Percentiles rank a stretch among this genome's conserved stretches.
Conservation (phyloP, 2,329 filamentous ascomycete genomes). For the Aspergillus tanneri region DNA sequence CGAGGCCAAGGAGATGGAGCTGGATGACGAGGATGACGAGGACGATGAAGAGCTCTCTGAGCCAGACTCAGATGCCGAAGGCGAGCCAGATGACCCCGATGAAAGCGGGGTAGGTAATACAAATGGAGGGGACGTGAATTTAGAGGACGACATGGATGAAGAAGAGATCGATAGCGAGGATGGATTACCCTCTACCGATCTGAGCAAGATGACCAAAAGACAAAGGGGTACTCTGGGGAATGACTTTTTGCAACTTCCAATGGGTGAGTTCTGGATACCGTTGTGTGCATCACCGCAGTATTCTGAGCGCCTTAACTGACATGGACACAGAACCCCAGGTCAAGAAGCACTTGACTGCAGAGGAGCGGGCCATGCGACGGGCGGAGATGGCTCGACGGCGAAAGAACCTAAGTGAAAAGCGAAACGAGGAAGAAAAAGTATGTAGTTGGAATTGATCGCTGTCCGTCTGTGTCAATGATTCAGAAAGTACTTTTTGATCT, state of each 20-base stretch:
- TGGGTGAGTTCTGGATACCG: slow-evolving; percentile 47
- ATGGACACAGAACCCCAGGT: slow-evolving; percentile 60
- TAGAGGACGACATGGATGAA: slow-evolving; percentile 44
- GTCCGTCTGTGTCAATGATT: neutral
- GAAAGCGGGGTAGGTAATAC: slow-evolving; percentile 44
- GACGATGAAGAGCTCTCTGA: slow-evolving; percentile 46
- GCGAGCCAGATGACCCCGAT: slow-evolving; percentile 51
- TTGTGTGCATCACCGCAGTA: neutral
- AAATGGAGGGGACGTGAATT: slow-evolving; percentile 35
- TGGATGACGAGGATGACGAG: slow-evolving; percentile 35
- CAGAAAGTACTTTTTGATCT: neutral
- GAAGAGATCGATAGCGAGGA: slow-evolving; percentile 46
- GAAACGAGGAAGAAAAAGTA: slow-evolving; percentile 77
- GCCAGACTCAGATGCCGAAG: slow-evolving; percentile 47
- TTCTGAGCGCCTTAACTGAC: slow-evolving; percentile 14
- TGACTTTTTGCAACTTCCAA: slow-evolving; percentile 55
- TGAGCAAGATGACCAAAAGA: slow-evolving; percentile 66
- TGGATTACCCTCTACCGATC: slow-evolving; percentile 52
- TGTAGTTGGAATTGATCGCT: no score
- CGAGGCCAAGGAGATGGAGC: slow-evolving; percentile 49
- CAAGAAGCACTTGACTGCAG: slow-evolving; percentile 70
- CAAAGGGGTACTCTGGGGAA: slow-evolving; percentile 62
- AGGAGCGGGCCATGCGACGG: slow-evolving; percentile 70
- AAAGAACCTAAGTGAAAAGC: slow-evolving; percentile 73
- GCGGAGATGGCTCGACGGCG: slow-evolving; percentile 71